Evolutionary conservation across 1,284 basidiomycete species (phyloP), one percentile per base, ranked within the genome.

Genomic region (Trichosporon asahii): DNA sequence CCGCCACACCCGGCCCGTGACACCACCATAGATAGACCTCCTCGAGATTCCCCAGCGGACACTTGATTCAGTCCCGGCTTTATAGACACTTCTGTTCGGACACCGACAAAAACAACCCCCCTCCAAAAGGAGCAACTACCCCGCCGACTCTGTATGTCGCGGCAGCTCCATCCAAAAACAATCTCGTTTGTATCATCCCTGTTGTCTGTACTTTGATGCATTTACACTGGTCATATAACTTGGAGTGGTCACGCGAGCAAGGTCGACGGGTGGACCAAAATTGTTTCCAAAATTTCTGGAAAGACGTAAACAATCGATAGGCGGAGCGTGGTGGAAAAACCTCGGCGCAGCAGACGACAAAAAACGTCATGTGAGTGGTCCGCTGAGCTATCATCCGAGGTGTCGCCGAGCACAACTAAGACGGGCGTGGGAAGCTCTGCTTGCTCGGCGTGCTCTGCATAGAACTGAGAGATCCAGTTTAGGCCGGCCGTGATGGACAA

Each of bases 181-280:
- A 33, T 8, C 31, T 33, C 31, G 57, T 15, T 61, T 61, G 57
- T 61, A 61, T 61, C 57, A 61, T 31, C 27, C 57, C 57, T 61
- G 57, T 61, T 61, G 57, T 61, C 57, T 61, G 57, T 61, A 61
- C 29, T 61, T 31, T 61, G 57, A 61, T 61, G 57, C 57, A 61
- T 61, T 23, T 61, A 66, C 31, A 53, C 65, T 55, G 44, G 40
- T 66, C 44, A 49, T 53, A 8, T 53, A 49, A 11, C 14, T 64
- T 9, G 14, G 55, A 3, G 9, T 18, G 23, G 49, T 53, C 23
- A 53, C n/a, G 21, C 49, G 49, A 53, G 49, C 49, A 9, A 2
- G 21, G 18, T 9, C 35, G 35, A 12, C 21, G 21, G 21, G 21
- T 25, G 49, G 40, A 44, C 40, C 15, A 44, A 44, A 44, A 44